Percentiles rank a stretch among this genome's conserved stretches.
phyloP scores from a whole-genome alignment of 2,329 filamentous ascomycete species.

The Chrysosphaeria jannelii region DNA sequence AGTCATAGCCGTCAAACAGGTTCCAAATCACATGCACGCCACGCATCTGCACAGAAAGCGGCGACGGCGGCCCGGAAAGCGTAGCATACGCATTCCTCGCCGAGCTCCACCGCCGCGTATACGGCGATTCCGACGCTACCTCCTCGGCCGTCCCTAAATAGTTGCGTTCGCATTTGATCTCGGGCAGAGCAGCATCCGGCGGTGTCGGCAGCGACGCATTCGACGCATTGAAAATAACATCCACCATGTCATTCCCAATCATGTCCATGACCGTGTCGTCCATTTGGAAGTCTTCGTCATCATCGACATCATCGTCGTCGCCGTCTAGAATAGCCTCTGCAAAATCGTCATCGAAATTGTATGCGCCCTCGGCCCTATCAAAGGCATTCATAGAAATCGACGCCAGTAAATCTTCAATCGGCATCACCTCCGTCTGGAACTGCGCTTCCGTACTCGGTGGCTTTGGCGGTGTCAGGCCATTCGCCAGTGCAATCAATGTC shows the following conservation, averaged over 20 bases:
- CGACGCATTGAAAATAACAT: slow-evolving; percentile 1
- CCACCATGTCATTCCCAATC: no score
- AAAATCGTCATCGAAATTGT: slow-evolving; percentile 33
- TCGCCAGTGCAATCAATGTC: slow-evolving; percentile 53
- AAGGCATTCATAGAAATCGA: slow-evolving; percentile 78
- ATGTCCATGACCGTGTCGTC: no score
- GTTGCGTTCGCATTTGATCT: slow-evolving; percentile 16
- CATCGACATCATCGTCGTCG: slow-evolving; percentile 14
- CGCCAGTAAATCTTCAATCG: slow-evolving; percentile 62
- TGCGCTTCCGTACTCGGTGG: slow-evolving; percentile 59
- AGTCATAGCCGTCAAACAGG: slow-evolving; percentile 91
- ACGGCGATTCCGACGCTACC: slow-evolving; percentile 15
- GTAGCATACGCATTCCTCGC: slow-evolving; percentile 32
- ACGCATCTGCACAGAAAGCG: slow-evolving; percentile 47
- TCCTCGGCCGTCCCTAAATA: slow-evolving; percentile 38
- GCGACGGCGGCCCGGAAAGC: slow-evolving; percentile 11
- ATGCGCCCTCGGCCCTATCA: slow-evolving; percentile 26
- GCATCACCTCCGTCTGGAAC: slow-evolving; percentile 65
- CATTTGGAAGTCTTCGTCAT: no score
- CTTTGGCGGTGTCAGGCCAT: slow-evolving; percentile 54
- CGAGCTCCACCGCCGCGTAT: slow-evolving; percentile 44
- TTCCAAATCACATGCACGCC: slow-evolving; percentile 95
- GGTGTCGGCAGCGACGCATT: slow-evolving; percentile 4
- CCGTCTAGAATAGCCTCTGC: slow-evolving; percentile 20
- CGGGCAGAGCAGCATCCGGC: background rate